Base-by-base conservation (phyloP, 176 grass and related monocot genomes). In the Themeda triandra region DNA sequence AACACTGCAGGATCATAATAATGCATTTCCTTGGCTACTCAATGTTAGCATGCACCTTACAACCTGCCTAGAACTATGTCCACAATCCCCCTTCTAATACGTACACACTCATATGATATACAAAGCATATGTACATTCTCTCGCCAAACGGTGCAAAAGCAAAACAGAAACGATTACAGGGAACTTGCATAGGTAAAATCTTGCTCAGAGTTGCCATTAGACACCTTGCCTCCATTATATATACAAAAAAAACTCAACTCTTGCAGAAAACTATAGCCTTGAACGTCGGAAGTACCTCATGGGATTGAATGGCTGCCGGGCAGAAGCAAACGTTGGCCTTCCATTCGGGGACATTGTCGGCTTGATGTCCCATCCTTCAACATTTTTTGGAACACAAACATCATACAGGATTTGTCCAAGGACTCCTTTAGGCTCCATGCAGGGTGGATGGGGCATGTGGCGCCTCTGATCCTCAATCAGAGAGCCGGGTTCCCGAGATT, bases 311-410 rank as follows among this genome's bases (percentile, higher is more conserved):
- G 97, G 90, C 51, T 89, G 90, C n/a, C 78, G 35, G 0, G 81
- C 69, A 78, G 89, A 88, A 78, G 81, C 56, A 5, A 92, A 65
- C 27, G 75, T 75, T 71, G 86, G 84, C 0, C 86, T 86, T 54
- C 88, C 90, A 33, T 99, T 94, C 18, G 88, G 84, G 33, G 93
- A 93, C 36, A 87, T 67, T 23, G 65, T 86, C 11, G 91, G 92
- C 83, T 96, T 96, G 69, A 99, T 96, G 68, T 96, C 97, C 93
- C 97, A 99, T 53, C 91, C 97, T 89, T 99, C 97, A 4, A 99
- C 77, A 77, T 94, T 96, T 76, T 89, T 94, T 2, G 97, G 93
- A 77, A 96, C 88, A 71, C 92, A 99, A 37, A 92, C 97, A 82
- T 99, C 97, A 58, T 87, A 91, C 39, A 99, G 81, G 29, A 99